Conservation (phyloP, 2,329 filamentous ascomycete species). For the Cordyceps pruinosa region DNA sequence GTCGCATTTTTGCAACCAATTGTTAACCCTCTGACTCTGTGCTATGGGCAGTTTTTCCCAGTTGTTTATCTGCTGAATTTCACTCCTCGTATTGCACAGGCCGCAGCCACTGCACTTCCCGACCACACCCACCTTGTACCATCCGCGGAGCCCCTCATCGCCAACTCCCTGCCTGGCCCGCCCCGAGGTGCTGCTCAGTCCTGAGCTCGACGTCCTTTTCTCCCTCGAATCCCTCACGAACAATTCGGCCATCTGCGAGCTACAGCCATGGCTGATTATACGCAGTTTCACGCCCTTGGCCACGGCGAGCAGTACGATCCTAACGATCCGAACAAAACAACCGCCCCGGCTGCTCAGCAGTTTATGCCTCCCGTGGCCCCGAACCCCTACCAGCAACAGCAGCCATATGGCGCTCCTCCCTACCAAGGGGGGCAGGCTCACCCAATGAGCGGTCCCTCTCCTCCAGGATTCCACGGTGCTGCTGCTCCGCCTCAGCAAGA, state of each 20-base stretch:
- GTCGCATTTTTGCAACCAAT: background rate
- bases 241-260: background rate
- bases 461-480: conserved; percentile 17
- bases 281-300: conserved; percentile 49
- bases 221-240: background rate
- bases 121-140: background rate
- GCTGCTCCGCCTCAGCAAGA: conserved; percentile 36
- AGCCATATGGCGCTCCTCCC: conserved; percentile 35
- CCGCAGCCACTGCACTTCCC: background rate
- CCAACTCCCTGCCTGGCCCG: background rate
- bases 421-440: conserved; percentile 30
- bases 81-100: background rate
- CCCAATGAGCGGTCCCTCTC: conserved; percentile 24
- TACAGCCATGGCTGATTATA: conserved; percentile 46
- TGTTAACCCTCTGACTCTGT: background rate
- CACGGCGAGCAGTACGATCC: conserved; percentile 49
- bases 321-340: conserved; percentile 45
- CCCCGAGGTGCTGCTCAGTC: background rate
- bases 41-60: background rate
- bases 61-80: too few species aligned
- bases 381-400: conserved; percentile 46
- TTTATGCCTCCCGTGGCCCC: conserved; percentile 50
- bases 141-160: conserved; percentile 6
- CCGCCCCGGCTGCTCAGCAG: conserved; percentile 45
- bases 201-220: background rate